These are phyloP conservation scores for Pouteria glomerata DNA, from an alignment of 148 eudicot genomes.

Conservation along the genomic window DNA sequence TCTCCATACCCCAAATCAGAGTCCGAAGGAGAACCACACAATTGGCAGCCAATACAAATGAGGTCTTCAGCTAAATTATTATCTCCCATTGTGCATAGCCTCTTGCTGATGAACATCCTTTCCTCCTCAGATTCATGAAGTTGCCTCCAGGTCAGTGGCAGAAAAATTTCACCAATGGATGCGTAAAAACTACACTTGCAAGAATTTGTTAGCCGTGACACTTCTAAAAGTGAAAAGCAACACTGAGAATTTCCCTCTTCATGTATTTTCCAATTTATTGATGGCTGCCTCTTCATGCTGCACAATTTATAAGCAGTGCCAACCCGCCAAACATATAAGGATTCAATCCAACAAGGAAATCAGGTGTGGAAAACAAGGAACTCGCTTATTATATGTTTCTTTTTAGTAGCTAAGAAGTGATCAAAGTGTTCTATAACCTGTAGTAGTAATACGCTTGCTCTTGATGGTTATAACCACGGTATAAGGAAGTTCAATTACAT, in stretches of 20 bases:
- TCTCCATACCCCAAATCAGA: slow-evolving; percentile 39
- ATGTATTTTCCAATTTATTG: slow-evolving; percentile 64
- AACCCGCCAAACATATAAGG: neutral
- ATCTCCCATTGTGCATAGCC: slow-evolving; percentile 25
- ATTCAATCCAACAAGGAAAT: neutral
- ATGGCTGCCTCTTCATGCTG: slow-evolving; percentile 28
- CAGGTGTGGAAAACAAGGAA: neutral
- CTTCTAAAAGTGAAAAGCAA: slow-evolving; percentile 50
- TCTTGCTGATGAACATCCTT: slow-evolving; percentile 63
- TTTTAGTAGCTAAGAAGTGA: neutral
- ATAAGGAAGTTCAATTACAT: neutral
- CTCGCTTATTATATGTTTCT: neutral
- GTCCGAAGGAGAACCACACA: slow-evolving; percentile 55
- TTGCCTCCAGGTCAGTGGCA: slow-evolving; percentile 36
- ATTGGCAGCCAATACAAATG: slow-evolving; percentile 68
- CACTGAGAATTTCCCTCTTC: slow-evolving; percentile 37
- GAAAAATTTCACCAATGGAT: slow-evolving; percentile 63
- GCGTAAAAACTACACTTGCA: slow-evolving; percentile 56
- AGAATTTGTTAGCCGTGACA: slow-evolving; percentile 30
- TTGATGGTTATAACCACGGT: neutral
- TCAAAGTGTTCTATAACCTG: neutral
- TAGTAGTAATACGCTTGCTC: neutral
- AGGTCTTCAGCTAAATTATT: slow-evolving; percentile 56
- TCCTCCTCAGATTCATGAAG: slow-evolving; percentile 41
- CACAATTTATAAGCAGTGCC: neutral